Evolutionary conservation across 2,329 filamentous ascomycete species (phyloP).

Genomic region (Falciphora oryzae): DNA sequence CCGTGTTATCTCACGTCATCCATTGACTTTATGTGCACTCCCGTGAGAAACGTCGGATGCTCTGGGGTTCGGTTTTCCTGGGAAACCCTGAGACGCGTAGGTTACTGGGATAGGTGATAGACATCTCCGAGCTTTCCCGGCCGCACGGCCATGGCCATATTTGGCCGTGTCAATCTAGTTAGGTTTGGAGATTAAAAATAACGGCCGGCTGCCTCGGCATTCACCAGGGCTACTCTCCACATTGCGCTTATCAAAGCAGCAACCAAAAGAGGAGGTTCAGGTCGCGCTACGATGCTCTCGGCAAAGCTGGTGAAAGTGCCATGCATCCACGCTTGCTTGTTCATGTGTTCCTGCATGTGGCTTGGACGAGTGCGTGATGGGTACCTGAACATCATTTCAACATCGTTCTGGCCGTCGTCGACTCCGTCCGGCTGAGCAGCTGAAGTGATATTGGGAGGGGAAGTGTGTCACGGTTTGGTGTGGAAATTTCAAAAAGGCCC

Average conservation of each 20-base stretch:
- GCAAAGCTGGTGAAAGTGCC: neutral
- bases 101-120: neutral
- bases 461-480: neutral
- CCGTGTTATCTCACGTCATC: neutral
- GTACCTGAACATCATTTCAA: neutral
- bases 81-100: no score
- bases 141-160: neutral
- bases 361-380: neutral
- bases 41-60: neutral
- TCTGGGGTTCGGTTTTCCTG: neutral
- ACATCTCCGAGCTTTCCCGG: neutral
- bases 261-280: neutral
- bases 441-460: neutral
- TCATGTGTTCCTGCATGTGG: neutral
- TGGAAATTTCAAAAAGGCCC: neutral
- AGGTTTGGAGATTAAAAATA: neutral
- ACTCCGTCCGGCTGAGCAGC: neutral
- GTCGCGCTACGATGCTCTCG: neutral
- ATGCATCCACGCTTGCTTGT: neutral
- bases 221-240: no score
- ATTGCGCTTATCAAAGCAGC: neutral
- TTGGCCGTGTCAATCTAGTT: neutral
- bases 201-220: neutral
- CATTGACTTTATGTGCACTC: neutral
- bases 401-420: neutral